Evolutionary conservation across 2,329 filamentous ascomycete species (phyloP), one percentile per base, ranked within the genome.

Genomic region (Beauveria sp.): DNA sequence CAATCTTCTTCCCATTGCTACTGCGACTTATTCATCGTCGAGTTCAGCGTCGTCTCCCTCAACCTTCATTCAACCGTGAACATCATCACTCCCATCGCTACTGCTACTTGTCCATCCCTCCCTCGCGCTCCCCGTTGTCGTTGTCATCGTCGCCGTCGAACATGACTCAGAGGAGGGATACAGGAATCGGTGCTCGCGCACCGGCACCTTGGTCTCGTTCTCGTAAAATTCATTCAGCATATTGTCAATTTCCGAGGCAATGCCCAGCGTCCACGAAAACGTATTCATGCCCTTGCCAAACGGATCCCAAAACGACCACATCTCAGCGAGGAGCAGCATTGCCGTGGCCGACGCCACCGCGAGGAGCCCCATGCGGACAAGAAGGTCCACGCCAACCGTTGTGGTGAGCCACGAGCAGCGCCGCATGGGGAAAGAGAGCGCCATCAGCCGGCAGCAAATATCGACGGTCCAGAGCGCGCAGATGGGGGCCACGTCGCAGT

Each of bases 211-310:
- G 22, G 22, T 37, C 41, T 69, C 66, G 18, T 61, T 46, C 55
- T 69, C 68, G 54, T 67, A 64, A 56, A 66, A 70, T 26, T 70
- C 68, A 30, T 69, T 67, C 40, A 71, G 37, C 62, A 70, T 66
- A 24, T 62, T 61, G 60, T 71, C 69, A 57, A 71, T 63, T 48
- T 71, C 70, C 12, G 41, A 65, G 2, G 69, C 70, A n/a, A 70
- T 64, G 3, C 67, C 67, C 20, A 70, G 59, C 1, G 67, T 68
- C 66, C 67, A 71, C 18, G 64, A 52, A 51, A 64, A 66, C 24
- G 57, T 66, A 40, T 71, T 70, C 9, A 67, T 54, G 1, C 64
- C 64, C 14, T 22, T 51, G 9, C 61, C 53, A 41, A 65, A 66
- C 0, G 70, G 69, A 56, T 70, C 65, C 69, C 69, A 70, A 56